A percentile compares a stretch with the other conserved stretches of the same genome.
Conservation (phyloP, 371 early-diverging fungal genomes). For the Nosema granulosis region DNA sequence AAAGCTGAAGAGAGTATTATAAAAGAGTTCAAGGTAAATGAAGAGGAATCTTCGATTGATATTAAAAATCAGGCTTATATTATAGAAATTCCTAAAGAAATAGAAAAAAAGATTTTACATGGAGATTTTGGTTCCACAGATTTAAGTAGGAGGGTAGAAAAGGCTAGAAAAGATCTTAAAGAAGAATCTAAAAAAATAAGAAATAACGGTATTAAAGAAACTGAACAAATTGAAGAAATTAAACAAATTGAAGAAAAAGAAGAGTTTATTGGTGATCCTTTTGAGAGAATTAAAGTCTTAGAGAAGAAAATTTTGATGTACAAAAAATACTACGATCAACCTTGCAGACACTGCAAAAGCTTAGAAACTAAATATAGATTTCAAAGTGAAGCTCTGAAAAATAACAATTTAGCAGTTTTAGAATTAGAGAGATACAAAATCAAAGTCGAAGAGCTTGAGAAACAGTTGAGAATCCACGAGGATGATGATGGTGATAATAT, state of each 20-base stretch:
- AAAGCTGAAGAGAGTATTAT: background rate
- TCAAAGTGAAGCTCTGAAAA: conserved; percentile 51
- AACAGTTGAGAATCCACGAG: conserved; percentile 2
- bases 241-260: background rate
- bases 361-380: conserved; percentile 53
- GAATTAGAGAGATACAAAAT: conserved; percentile 40
- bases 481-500: conserved; percentile 8
- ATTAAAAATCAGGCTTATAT: background rate
- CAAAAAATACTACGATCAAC: background rate
- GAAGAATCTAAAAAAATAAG: conserved; percentile 16
- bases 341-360: conserved; percentile 39
- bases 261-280: background rate
- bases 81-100: background rate
- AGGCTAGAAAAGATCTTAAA: background rate
- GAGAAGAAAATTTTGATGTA: background rate
- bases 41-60: conserved; percentile 5
- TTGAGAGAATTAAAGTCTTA: background rate
- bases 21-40: background rate
- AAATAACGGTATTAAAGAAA: conserved; percentile 25
- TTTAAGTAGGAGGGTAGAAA: conserved; percentile 11
- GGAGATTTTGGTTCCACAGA: background rate
- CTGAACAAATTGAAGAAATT: background rate
- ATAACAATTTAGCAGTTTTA: conserved; percentile 34
- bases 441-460: conserved; percentile 28
- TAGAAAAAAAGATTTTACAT: conserved; percentile 1